Evolutionary conservation across 1,139 yeast species (phyloP).

Genomic region (Saccharomyces hybrid): DNA sequence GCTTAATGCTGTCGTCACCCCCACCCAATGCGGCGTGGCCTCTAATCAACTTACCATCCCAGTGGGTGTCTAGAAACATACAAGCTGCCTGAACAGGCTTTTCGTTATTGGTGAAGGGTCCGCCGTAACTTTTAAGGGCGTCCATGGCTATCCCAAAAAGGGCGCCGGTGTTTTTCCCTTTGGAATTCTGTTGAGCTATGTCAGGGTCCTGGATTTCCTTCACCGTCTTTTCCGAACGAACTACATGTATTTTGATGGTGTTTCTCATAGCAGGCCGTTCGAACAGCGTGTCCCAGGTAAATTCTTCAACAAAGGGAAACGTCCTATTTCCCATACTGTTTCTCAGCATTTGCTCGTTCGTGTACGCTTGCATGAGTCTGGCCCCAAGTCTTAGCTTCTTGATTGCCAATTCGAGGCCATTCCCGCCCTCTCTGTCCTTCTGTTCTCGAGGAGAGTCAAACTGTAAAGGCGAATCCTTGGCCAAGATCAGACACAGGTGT

Average conservation of each 20-base stretch:
- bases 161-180: slow-evolving; percentile 68
- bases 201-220: slow-evolving; percentile 71
- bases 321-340: slow-evolving; percentile 75
- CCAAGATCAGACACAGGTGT: slow-evolving; percentile 71
- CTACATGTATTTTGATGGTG: slow-evolving; percentile 70
- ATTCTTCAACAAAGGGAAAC: slow-evolving; percentile 73
- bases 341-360: slow-evolving; percentile 82
- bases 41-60: slow-evolving; percentile 60
- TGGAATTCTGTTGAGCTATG: slow-evolving; percentile 76
- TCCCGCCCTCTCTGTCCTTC: slow-evolving; percentile 50
- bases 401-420: slow-evolving; percentile 68
- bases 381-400: slow-evolving; percentile 77
- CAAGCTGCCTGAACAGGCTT: slow-evolving; percentile 74
- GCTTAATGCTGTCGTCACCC: slow-evolving; percentile 56
- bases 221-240: slow-evolving; percentile 58
- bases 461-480: slow-evolving; percentile 61
- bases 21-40: slow-evolving; percentile 97
- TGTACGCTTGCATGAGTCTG: slow-evolving; percentile 86
- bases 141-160: slow-evolving; percentile 74
- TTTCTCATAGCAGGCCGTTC: slow-evolving; percentile 39
- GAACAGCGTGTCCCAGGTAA: slow-evolving; percentile 43
- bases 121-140: slow-evolving; percentile 50
- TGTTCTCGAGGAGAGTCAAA: slow-evolving; percentile 65
- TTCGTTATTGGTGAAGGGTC: slow-evolving; percentile 43
- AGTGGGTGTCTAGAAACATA: slow-evolving; percentile 75